Conservation (phyloP, 495 filamentous ascomycete genomes). For the Neurospora hispaniola region DNA sequence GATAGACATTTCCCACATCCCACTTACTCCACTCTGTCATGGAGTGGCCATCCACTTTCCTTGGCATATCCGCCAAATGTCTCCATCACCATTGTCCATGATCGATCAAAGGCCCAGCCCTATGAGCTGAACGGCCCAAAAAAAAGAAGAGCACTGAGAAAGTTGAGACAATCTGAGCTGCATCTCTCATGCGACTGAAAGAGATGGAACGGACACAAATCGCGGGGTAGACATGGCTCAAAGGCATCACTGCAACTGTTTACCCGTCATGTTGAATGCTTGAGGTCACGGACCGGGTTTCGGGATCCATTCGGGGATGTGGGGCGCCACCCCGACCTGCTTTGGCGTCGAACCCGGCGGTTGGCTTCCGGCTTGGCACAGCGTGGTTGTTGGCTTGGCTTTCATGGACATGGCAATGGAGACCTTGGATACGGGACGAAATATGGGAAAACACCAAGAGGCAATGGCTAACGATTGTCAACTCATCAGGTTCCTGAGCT, state of each 20-base stretch:
- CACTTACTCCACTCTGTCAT: neutral
- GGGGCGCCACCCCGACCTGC: neutral
- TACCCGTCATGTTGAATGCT: neutral
- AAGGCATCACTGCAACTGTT: too few relatives aligned
- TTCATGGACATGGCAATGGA: neutral
- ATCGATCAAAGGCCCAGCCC: neutral
- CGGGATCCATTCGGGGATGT: neutral
- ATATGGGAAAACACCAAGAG: neutral
- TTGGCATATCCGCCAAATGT: neutral
- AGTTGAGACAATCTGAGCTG: neutral
- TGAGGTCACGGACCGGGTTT: neutral
- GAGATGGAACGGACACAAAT: neutral
- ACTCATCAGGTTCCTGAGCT: slow-evolving; percentile 59
- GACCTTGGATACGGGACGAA: neutral
- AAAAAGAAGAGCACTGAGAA: neutral
- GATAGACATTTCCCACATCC: slow-evolving; percentile 8
- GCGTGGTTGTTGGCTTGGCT: neutral
- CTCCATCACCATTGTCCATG: neutral
- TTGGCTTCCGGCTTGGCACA: neutral
- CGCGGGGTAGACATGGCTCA: neutral
- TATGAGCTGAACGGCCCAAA: neutral
- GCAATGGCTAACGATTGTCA: neutral
- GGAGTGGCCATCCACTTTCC: neutral
- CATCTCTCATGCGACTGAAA: too few relatives aligned
- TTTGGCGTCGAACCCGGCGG: neutral